Base-by-base conservation (phyloP, 305 asterid genomes). In the Striga hermonthica region DNA sequence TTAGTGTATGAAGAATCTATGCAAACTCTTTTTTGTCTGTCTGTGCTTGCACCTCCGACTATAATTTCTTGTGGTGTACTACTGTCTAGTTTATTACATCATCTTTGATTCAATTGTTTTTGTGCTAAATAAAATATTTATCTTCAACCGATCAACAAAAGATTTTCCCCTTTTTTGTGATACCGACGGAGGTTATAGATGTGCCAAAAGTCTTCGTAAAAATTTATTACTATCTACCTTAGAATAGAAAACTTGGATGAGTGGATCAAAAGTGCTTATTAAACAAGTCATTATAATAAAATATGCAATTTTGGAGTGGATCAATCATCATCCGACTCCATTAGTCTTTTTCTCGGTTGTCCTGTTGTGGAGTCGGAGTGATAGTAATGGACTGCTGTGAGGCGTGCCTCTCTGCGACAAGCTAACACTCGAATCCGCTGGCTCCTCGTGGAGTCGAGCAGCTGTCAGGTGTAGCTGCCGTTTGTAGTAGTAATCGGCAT, bases 1-100 rank as follows among this genome's bases (percentile, higher is more conserved):
- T 87, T 68, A 68, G 82, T 61, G 66, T 66, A 50, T 39, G 36
- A 53, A 34, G 13, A 45, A 43, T 43, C 9, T 43, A 7, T 8
- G 7, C 4, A 50, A 12, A 53, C 45, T 62, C 58, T 22, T 54
- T 16, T 54, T 7, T 44, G 6, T n/a, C 39, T 60, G 5, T 53
- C 43, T 48, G 50, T 34, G 11, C 60, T 41, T 11, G 65, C 62
- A 68, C 13, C 48, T 60, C 65, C 15, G 61, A 40, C 57, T 63
- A 37, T 57, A 9, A 55, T 34, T 44, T 52, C 31, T 67, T 68
- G 53, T 10, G 4, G 35, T 50, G n/a, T 54, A 5, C 35, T 67
- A 10, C 8, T 52, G 9, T 12, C 39, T 65, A 11, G 12, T 56
- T 60, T 34, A 31, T 11, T 12, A 28, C 59, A 45, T 47, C 43